Conservation (phyloP, 2,329 filamentous ascomycete genomes). For the Akanthomyces lecanii region DNA sequence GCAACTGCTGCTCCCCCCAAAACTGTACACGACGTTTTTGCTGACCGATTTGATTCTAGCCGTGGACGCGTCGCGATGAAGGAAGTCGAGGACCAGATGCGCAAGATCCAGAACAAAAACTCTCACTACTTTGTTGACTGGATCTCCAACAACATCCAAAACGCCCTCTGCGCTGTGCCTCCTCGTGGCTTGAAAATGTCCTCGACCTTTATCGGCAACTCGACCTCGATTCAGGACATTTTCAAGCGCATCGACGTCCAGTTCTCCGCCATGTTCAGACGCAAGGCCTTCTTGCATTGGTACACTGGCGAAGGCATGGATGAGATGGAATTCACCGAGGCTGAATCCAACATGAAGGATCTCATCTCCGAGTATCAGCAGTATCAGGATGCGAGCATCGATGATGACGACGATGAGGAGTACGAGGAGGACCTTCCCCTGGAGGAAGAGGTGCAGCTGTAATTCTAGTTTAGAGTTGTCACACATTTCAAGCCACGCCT, state of each 20-base stretch:
- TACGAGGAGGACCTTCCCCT: slow-evolving; percentile 71
- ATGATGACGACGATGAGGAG: slow-evolving; percentile 86
- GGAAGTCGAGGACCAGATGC: slow-evolving; percentile 99
- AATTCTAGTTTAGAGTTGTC: not conserved
- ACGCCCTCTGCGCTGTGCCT: slow-evolving; percentile 96
- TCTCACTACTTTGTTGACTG: slow-evolving; percentile 99
- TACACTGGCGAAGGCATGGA: slow-evolving; percentile 99
- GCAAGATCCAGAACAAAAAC: slow-evolving; percentile 99
- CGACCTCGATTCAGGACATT: slow-evolving; percentile 98
- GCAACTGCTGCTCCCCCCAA: slow-evolving; percentile 31
- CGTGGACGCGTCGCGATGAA: slow-evolving; percentile 99
- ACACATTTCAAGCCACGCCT: not conserved
- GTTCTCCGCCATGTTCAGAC: slow-evolving; percentile 99
- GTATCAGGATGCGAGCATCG: slow-evolving; percentile 98
- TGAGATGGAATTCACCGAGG: slow-evolving; percentile 99
- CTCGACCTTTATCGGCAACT: slow-evolving; percentile 98
- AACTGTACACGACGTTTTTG: slow-evolving; percentile 32
- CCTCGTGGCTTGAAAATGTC: slow-evolving; percentile 98
- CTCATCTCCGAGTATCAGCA: slow-evolving; percentile 99
- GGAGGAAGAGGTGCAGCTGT: not conserved
- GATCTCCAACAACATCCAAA: slow-evolving; percentile 99
- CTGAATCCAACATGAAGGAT: slow-evolving; percentile 99
- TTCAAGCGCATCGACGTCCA: slow-evolving; percentile 99
- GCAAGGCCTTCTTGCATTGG: slow-evolving; percentile 99
- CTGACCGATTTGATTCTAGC: slow-evolving; percentile 40